Evolutionary conservation across 2,329 filamentous ascomycete genomes (phyloP), one percentile per base, ranked within the genome.

Genomic region (Fusarium beomiforme): DNA sequence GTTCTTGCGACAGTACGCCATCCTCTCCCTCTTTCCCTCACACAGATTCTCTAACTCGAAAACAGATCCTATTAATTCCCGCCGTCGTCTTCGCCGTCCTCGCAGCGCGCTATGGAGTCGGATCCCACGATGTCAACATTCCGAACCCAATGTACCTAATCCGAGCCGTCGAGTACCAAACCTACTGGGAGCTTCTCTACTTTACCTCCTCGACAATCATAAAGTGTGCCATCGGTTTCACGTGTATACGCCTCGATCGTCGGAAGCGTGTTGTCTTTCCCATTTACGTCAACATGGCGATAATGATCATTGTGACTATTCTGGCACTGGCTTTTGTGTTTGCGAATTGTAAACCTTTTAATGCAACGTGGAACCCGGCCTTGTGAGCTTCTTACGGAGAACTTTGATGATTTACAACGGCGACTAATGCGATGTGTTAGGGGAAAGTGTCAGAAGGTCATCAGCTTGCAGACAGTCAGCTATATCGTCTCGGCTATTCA

Each of bases 81-180:
- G 36, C 64, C 11, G 49, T 67, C 23, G 61, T 66, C 17, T 67
- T 67, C 7, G 26, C 54, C 4, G 12, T 60, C 12, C 33, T 54
- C 2, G 37, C 54, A 21, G 37, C 64, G 6, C 61, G 41, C 19
- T 67, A 66, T 9, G 64, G 61, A 13, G 47, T 67, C 12, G 64
- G 64, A 5, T 66, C 41, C 16, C 64, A 24, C 36, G 61, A 66
- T 34, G 19, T 11, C 14, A 46, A 67, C 4, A 46, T 67, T 4
- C 64, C 60, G 4, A 43, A 42, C 1, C 61, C 13, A 13, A 16
- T 67, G 8, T 67, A 67, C 11, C 54, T 66, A 3, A n/a, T 67
- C 3, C 47, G 46, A 56, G 61, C 64, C 19, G 17, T n/a, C 16
- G 54, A 67, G 34, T 67, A 67, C 26, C 61, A 66, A 17, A 66